phyloP scores from a whole-genome alignment of 169 alveolate genomes.

The Eimeria necatrix region DNA sequence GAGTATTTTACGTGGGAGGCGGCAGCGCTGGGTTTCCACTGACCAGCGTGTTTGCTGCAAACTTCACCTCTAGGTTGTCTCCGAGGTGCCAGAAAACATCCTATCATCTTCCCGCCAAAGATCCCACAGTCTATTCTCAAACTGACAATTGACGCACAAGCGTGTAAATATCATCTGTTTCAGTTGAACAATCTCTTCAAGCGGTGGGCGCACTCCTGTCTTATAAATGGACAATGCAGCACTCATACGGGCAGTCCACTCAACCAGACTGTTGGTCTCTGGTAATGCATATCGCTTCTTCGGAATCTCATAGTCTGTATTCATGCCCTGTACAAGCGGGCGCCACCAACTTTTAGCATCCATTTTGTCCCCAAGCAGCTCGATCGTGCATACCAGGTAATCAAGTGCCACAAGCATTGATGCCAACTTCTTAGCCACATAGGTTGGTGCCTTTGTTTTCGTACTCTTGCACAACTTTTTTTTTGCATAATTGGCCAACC shows the following conservation, averaged over 20 bases:
- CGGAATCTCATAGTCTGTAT: not conserved
- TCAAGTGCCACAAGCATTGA: not conserved
- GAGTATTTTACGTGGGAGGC: no score
- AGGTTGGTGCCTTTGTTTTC: not conserved
- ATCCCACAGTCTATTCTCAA: not conserved
- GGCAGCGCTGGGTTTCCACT: no score
- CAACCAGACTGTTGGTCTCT: not conserved
- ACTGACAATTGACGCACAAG: not conserved
- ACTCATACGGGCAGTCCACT: not conserved
- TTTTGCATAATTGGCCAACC: not conserved
- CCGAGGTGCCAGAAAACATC: not conserved
- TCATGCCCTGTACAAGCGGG: not conserved
- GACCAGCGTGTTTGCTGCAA: no score
- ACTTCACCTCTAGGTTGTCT: no score
- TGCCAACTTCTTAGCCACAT: not conserved
- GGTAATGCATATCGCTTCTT: not conserved
- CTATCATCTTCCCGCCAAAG: not conserved
- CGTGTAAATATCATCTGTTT: not conserved
- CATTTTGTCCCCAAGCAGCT: slow-evolving; percentile 36
- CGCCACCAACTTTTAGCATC: not conserved
- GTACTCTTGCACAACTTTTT: not conserved
- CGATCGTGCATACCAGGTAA: not conserved
- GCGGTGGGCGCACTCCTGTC: not conserved
- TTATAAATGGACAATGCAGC: not conserved
- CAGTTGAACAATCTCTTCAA: not conserved